A percentile compares a stretch with the other conserved stretches of the same genome.
phyloP scores from a whole-genome alignment of 1,139 yeast species.

The Pichia cactophila region DNA sequence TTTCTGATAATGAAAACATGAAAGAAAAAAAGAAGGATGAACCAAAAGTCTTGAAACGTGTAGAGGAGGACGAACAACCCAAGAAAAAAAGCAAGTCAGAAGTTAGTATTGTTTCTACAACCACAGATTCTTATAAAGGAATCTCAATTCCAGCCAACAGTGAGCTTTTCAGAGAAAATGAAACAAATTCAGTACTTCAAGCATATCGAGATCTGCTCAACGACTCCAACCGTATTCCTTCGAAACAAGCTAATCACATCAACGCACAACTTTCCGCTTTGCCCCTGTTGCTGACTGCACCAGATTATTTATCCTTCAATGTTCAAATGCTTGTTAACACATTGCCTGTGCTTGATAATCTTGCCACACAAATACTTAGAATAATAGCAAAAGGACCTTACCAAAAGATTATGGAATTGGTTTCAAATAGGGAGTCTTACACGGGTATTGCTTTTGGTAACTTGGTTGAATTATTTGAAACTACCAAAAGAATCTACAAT shows the following conservation, averaged over 20 bases:
- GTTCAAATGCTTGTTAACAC: constrained; percentile 57
- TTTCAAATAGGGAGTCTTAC: constrained; percentile 61
- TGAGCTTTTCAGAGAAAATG: constrained; percentile 31
- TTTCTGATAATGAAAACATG: constrained; percentile 15
- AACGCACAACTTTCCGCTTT: constrained; percentile 52
- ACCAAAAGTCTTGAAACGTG: background rate
- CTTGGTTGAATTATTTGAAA: constrained; percentile 67
- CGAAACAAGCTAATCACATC: constrained; percentile 28
- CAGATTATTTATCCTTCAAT: constrained; percentile 50
- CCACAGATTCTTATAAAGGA: constrained; percentile 27
- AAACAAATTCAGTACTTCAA: constrained; percentile 18
- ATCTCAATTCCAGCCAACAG: constrained; percentile 33
- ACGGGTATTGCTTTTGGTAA: constrained; percentile 71
- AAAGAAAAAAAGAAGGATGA: background rate
- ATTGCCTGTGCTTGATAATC: constrained; percentile 64
- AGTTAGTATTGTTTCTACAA: constrained; percentile 3
- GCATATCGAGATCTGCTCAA: constrained; percentile 23
- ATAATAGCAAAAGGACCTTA: constrained; percentile 64
- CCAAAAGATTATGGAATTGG: constrained; percentile 64
- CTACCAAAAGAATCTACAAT: constrained; percentile 51
- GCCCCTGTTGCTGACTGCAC: constrained; percentile 50
- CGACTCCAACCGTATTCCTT: constrained; percentile 7
- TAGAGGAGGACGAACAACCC: background rate
- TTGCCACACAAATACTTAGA: constrained; percentile 66
- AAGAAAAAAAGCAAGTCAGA: background rate